These are phyloP conservation scores for Gaeumannomyces sp. DNA, from an alignment of 2,329 filamentous ascomycete genomes.

Conservation along the genomic window DNA sequence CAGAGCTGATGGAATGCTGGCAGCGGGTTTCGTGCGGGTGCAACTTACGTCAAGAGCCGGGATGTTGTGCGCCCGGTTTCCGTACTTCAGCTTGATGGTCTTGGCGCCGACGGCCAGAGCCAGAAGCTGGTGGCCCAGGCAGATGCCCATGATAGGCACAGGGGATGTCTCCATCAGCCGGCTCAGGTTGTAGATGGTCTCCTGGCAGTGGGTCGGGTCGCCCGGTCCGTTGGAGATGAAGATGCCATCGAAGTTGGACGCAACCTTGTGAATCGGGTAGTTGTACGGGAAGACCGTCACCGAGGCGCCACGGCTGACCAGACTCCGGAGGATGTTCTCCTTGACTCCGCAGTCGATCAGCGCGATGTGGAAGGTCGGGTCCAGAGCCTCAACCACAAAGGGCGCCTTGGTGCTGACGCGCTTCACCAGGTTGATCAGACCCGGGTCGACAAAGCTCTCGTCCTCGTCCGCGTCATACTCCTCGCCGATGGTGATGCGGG, in stretches of 20 bases:
- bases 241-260: constrained; percentile 94
- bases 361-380: constrained; percentile 83
- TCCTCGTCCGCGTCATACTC: constrained; percentile 96
- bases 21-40: not conserved
- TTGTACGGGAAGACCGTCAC: constrained; percentile 94
- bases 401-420: constrained; percentile 97
- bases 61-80: constrained; percentile 98
- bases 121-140: constrained; percentile 92
- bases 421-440: constrained; percentile 93
- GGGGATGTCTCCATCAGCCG: constrained; percentile 88
- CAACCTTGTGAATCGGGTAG: constrained; percentile 97
- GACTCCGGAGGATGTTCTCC: constrained; percentile 96
- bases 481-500: constrained; percentile 89
- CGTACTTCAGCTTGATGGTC: constrained; percentile 98
- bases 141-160: constrained; percentile 95
- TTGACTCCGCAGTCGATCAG: constrained; percentile 98
- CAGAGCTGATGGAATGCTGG: not conserved
- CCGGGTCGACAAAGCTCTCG: constrained; percentile 90
- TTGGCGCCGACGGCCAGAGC: constrained; percentile 81
- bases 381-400: constrained; percentile 83
- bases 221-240: constrained; percentile 99
- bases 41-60: constrained; percentile 65
- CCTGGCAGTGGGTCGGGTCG: constrained; percentile 93
- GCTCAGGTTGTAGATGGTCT: constrained; percentile 86
- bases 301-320: constrained; percentile 85